Evolutionary conservation across 371 early-diverging fungal species (phyloP), one percentile per base, ranked within the genome.

Genomic region (Nosema muscidifuracis): DNA sequence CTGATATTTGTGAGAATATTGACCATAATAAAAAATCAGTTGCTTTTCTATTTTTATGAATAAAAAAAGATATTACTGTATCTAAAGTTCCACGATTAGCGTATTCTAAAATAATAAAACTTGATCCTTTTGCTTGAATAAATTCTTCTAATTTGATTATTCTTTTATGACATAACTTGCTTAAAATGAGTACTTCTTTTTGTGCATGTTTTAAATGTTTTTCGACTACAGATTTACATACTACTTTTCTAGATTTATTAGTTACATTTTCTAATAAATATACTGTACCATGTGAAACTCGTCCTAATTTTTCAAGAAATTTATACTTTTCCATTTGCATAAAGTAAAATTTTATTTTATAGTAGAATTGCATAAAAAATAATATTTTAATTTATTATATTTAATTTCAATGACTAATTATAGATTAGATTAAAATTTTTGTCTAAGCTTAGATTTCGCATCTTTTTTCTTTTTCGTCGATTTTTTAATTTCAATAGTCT

Each of bases 41-140:
- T 79, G 93, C 92, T 34, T 87, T 87, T 50, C 89, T 87, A 31
- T 88, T 84, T 26, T 90, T 90, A 7, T 63, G 40, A 7, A 33
- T 33, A 30, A 91, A 80, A 13, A 91, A 88, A 0, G 91, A 87
- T 31, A 94, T 80, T 34, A 90, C 73, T 43, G 86, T 84, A 1
- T 88, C 87, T 60, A 94, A 74, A 71, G 89, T 89, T 42, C 92
- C 91, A 42, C 87, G 86, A 67, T 89, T 87, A 76, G 91, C 90
- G 78, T 90, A 91, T 80, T 94, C 94, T 91, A 94, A 91, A 76
- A 94, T 92, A 47, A 92, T 88, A 67, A 87, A 77, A 34, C 64
- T 42, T 12, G 63, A 56, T 1, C 55, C 61, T 36, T 16, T 93
- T 93, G 61, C 89, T 87, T 74, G 51, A 65, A 73, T 82, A 81